Conservation (phyloP, 192 early-diverging fungal species). For the Rhizophagus clarus region DNA sequence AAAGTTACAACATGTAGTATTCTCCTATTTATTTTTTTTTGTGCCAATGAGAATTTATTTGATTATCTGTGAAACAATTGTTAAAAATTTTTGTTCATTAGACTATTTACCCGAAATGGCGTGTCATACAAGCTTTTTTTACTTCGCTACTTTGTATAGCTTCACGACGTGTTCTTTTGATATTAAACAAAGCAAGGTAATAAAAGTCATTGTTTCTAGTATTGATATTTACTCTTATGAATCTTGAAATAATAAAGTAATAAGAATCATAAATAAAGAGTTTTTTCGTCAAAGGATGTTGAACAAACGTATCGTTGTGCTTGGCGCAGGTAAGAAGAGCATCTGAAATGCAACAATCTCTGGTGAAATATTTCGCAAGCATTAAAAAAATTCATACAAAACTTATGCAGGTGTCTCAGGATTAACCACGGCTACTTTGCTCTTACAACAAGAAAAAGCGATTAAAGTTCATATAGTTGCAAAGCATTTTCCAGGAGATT, state of each 20-base stretch:
- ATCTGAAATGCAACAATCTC: background rate
- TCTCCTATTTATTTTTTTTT: background rate
- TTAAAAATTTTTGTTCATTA: background rate
- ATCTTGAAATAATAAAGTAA: slow-evolving; percentile 12
- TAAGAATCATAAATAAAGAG: slow-evolving; percentile 6
- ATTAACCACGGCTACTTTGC: slow-evolving; percentile 69
- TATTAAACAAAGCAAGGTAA: too few species aligned
- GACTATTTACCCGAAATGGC: background rate
- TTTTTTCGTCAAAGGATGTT: slow-evolving; percentile 6
- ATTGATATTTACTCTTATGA: slow-evolving; percentile 7
- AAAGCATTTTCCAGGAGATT: slow-evolving; percentile 56
- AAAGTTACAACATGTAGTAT: too few species aligned
- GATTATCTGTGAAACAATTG: background rate
- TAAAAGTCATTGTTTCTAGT: background rate
- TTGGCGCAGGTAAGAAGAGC: slow-evolving; percentile 48
- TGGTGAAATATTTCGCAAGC: background rate
- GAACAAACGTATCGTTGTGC: slow-evolving; percentile 44
- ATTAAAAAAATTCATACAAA: background rate
- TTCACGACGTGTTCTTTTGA: too few species aligned
- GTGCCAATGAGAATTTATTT: background rate
- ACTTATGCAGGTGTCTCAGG: slow-evolving; percentile 66
- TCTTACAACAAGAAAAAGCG: slow-evolving; percentile 46
- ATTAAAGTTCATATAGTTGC: slow-evolving; percentile 65
- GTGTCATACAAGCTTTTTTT: too few species aligned
- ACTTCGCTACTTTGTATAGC: too few species aligned